Percentiles rank a stretch among this genome's conserved stretches.
Evolutionary conservation across 1,139 yeast species (phyloP).

Genomic region (Suhomyces ambrosiae): DNA sequence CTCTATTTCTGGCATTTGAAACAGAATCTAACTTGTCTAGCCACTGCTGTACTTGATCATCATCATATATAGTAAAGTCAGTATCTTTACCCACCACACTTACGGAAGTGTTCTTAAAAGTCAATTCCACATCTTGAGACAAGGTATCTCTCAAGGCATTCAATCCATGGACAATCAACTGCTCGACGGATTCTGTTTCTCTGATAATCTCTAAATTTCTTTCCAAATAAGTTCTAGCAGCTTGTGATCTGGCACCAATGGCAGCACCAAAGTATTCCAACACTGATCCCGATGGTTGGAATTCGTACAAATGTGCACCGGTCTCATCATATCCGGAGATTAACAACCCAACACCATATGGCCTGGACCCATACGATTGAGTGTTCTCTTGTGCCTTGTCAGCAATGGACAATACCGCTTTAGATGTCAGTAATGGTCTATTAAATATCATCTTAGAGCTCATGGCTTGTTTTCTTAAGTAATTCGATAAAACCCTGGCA

Average conservation of each 20-base stretch:
- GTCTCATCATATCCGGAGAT: conserved; percentile 92
- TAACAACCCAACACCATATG: conserved; percentile 94
- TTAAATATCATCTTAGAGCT: conserved; percentile 82
- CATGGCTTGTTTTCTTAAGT: conserved; percentile 88
- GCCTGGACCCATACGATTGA: conserved; percentile 93
- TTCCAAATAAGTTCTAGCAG: conserved; percentile 94
- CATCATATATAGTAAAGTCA: conserved; percentile 77
- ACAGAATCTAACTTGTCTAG: conserved; percentile 67
- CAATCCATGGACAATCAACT: conserved; percentile 83
- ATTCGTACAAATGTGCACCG: conserved; percentile 93
- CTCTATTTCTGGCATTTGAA: conserved; percentile 52
- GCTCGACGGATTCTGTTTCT: conserved; percentile 60
- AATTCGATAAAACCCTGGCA: conserved; percentile 90
- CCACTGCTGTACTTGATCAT: conserved; percentile 83
- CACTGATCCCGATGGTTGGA: conserved; percentile 93
- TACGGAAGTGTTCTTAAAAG: conserved; percentile 80
- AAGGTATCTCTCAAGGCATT: conserved; percentile 92
- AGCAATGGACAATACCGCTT: conserved; percentile 84
- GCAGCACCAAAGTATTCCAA: conserved; percentile 92
- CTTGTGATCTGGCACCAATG: conserved; percentile 98
- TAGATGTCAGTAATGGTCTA: conserved; percentile 82
- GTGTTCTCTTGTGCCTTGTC: conserved; percentile 98
- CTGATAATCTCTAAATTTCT: conserved; percentile 73
- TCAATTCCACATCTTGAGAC: conserved; percentile 91
- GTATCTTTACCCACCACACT: conserved; percentile 86